Base-by-base conservation (phyloP, 208 protist genomes). In the Acanthamoeba polyphaga region DNA sequence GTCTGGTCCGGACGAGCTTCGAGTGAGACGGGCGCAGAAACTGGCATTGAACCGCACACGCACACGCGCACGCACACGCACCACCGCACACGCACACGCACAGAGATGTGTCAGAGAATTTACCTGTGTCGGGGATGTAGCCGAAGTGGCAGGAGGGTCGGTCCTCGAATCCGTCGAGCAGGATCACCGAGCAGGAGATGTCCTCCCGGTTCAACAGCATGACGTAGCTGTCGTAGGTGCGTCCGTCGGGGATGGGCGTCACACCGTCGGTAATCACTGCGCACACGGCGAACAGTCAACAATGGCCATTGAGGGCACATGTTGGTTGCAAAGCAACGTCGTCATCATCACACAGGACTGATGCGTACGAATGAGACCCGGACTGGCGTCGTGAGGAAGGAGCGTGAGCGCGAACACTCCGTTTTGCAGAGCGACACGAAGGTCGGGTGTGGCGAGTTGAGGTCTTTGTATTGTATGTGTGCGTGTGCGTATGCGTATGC, bases 151-250 rank as follows among this genome's bases (percentile, higher is more conserved):
- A 93, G 53, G n/a, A 60, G n/a, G 53, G 27, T 9, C 51, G 27
- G 43, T 78, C 43, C 32, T 93, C 49, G 60, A 60, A 93, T 13
- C 62, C 62, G 51, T 93, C 89, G 4, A 93, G 66, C 89, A 66
- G 62, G 12, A 93, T 93, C n/a, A 93, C 89, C 15, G 64, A 60
- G 49, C 89, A 93, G 3, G 64, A 55, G 17, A 93, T 93, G n/a
- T 93, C 89, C 89, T 93, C 89, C 49, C 89, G 38, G 64, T 93
- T 93, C 6, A 93, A 32, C 19, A 93, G 51, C 89, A 93, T 93
- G n/a, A 93, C 89, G 53, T 93, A 93, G 51, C 53, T 93, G 62
- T 93, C 89, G n/a, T 93, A 93, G 60, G 89, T 32, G 7, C 89
- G 58, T 19, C 38, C 46, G 53, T 93, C 89, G 3, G 89, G 89